Conservation (phyloP, 2,329 filamentous ascomycete species). For the Aspergillus sp. region DNA sequence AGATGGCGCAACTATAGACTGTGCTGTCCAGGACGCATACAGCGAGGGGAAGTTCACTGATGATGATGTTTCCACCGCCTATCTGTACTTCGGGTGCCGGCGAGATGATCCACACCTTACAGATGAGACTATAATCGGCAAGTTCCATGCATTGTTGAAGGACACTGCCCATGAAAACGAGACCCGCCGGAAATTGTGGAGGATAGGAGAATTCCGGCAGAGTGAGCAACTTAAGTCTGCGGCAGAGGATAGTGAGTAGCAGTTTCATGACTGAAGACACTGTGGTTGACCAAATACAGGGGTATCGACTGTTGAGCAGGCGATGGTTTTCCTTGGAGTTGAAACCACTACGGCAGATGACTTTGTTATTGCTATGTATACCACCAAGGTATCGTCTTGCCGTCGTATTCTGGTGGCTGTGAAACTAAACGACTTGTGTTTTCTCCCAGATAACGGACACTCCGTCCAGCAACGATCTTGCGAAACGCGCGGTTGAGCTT, state of each 20-base stretch:
- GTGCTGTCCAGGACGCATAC: conserved; percentile 48
- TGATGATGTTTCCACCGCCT: conserved; percentile 50
- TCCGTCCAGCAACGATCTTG: conserved; percentile 40
- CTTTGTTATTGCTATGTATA: conserved; percentile 48
- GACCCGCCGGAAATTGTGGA: conserved; percentile 46
- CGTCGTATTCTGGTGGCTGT: background rate
- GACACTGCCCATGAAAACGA: conserved; percentile 50
- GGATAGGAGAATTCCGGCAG: conserved; percentile 49
- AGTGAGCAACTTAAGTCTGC: conserved; percentile 51
- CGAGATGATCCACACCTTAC: conserved; percentile 36
- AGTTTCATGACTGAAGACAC: conserved; percentile 1
- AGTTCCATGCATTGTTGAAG: conserved; percentile 50
- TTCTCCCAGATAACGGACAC: conserved; percentile 41
- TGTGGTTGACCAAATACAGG: conserved; percentile 17
- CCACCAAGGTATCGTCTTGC: conserved; percentile 40
- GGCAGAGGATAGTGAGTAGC: conserved; percentile 44
- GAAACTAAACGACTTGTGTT: conserved; percentile 3
- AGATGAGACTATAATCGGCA: conserved; percentile 54
- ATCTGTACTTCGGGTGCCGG: conserved; percentile 49
- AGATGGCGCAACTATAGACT: conserved; percentile 48
- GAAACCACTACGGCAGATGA: conserved; percentile 44
- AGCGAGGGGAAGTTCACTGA: conserved; percentile 50
- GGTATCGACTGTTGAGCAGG: conserved; percentile 55
- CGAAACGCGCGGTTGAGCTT: conserved; percentile 46
- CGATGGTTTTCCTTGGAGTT: conserved; percentile 52